A percentile compares a stretch with the other conserved stretches of the same genome.
Evolutionary conservation across 1,284 basidiomycete species (phyloP).

Genomic region (Laetiporus sulphureus): DNA sequence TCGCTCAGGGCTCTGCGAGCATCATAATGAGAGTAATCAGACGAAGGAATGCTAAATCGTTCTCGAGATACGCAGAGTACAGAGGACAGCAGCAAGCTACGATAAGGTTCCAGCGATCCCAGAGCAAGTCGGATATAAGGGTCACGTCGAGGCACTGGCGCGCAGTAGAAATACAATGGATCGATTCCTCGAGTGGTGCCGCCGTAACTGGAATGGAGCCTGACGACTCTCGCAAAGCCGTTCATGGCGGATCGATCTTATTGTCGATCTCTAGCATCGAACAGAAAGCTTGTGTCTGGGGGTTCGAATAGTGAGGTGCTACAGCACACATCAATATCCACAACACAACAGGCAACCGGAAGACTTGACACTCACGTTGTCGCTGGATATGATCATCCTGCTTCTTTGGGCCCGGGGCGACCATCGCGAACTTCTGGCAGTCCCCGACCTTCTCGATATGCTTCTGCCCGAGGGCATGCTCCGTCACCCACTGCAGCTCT

Average conservation of each 20-base stretch:
- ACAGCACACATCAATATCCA: slow-evolving; percentile 7
- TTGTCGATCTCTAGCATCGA: slow-evolving; percentile 76
- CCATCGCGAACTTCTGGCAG: slow-evolving; percentile 69
- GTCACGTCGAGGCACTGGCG: too few species aligned
- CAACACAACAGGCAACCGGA: background rate
- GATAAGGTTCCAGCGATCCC: too few species aligned
- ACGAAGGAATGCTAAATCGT: too few species aligned
- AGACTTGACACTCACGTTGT: slow-evolving; percentile 38
- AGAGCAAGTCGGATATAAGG: too few species aligned
- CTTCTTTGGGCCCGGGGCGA: slow-evolving; percentile 58
- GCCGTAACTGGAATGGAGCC: too few species aligned
- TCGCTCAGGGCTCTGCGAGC: too few species aligned
- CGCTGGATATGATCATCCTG: slow-evolving; percentile 30
- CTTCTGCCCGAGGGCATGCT: slow-evolving; percentile 38
- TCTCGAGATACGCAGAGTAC: too few species aligned
- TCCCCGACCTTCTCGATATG: slow-evolving; percentile 37
- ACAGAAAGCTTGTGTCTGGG: slow-evolving; percentile 88
- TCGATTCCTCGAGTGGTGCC: too few species aligned
- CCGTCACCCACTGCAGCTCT: slow-evolving; percentile 62
- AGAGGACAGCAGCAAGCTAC: too few species aligned
- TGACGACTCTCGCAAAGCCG: too few species aligned
- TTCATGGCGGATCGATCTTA: slow-evolving; percentile 64
- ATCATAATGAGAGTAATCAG: too few species aligned
- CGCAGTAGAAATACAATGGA: too few species aligned
- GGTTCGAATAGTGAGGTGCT: slow-evolving; percentile 83